A percentile compares a stretch with the other conserved stretches of the same genome.
These are phyloP conservation scores for Candida ulmi DNA, from an alignment of 805 yeast genomes.

Conservation along the genomic window DNA sequence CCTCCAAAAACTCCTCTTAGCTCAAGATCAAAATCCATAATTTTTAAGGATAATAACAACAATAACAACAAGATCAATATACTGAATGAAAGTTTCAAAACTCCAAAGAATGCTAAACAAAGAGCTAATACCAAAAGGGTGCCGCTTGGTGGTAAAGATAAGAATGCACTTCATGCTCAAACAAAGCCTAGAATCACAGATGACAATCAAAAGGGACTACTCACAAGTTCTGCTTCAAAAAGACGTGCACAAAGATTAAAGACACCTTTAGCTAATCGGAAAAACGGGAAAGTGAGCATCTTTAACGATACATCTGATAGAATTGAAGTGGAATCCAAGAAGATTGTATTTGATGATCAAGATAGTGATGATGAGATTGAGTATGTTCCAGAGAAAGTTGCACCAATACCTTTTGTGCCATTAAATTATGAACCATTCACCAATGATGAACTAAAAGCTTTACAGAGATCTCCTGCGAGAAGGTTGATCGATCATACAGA, in stretches of 20 bases:
- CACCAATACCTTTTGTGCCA: constrained; percentile 39
- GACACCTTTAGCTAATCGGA: constrained; percentile 13
- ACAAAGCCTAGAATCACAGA: neutral
- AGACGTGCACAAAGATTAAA: constrained; percentile 13
- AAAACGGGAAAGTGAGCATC: constrained; percentile 26
- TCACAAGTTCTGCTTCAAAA: constrained; percentile 5
- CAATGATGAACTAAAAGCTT: constrained; percentile 25
- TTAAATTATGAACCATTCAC: constrained; percentile 36
- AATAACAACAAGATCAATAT: neutral
- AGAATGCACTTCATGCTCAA: constrained; percentile 6
- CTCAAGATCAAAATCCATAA: constrained; percentile 6
- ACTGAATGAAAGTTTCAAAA: constrained; percentile 6
- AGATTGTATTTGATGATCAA: constrained; percentile 15
- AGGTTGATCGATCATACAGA: constrained; percentile 9
- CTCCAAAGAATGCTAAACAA: constrained; percentile 4
- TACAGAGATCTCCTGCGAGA: constrained; percentile 18
- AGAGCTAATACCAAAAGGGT: constrained; percentile 13
- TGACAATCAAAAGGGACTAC: neutral
- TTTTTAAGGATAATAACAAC: constrained; percentile 3
- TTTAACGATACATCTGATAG: constrained; percentile 23
- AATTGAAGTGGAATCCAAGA: constrained; percentile 3
- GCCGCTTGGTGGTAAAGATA: constrained; percentile 24
- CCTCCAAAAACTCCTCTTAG: constrained; percentile 5
- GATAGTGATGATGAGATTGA: constrained; percentile 47
- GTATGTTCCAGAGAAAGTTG: constrained; percentile 33